A percentile compares a stretch with the other conserved stretches of the same genome.
phyloP scores from a whole-genome alignment of 352 stramenopile genomes.

The Phytophthora macrochlamydospora region DNA sequence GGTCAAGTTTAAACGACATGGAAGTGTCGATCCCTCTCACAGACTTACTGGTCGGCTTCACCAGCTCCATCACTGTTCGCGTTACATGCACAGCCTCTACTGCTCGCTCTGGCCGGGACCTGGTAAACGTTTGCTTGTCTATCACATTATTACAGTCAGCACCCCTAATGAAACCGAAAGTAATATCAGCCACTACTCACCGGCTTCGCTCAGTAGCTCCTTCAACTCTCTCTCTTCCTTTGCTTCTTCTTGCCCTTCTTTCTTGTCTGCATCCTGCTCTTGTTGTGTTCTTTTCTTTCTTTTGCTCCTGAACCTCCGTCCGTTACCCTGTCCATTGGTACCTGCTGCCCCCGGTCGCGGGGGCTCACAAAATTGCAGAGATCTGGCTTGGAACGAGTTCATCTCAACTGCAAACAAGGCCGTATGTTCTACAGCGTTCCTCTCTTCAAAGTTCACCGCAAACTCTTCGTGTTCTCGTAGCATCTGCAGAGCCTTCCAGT shows the following conservation, averaged over 20 bases:
- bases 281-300: constrained; percentile 5
- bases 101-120: constrained; percentile 31
- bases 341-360: constrained; percentile 14
- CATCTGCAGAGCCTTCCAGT: constrained; percentile 50
- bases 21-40: not conserved
- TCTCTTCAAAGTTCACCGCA: constrained; percentile 21
- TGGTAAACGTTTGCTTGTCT: constrained; percentile 50
- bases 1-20: not conserved
- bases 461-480: constrained; percentile 39
- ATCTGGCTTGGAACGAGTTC: constrained; percentile 62
- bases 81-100: constrained; percentile 40
- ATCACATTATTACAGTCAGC: not conserved
- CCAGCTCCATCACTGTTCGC: constrained; percentile 42
- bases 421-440: constrained; percentile 44
- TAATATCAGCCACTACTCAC: constrained; percentile 13
- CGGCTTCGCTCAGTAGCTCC: constrained; percentile 44
- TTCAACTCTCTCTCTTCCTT: constrained; percentile 6
- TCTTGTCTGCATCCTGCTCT: constrained; percentile 1
- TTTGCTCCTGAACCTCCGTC: constrained; percentile 7
- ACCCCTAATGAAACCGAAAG: not conserved
- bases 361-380: constrained; percentile 44
- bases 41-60: constrained; percentile 34
- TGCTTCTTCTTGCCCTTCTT: constrained; percentile 6
- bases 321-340: constrained; percentile 2
- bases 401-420: constrained; percentile 51